phyloP scores from a whole-genome alignment of 257 asterid species.

The Nicotiana undulata region DNA sequence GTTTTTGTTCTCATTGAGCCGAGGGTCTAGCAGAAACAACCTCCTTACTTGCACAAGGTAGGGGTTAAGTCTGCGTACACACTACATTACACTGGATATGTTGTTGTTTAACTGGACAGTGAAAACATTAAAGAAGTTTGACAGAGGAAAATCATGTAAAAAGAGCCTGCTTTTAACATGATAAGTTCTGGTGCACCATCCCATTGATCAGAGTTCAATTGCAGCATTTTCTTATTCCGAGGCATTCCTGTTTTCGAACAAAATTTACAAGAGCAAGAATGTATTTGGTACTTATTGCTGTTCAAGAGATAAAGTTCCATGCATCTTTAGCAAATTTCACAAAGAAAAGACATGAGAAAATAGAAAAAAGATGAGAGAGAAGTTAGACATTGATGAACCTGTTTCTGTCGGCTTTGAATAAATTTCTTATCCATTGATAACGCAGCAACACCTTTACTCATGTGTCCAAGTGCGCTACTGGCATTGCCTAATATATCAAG shows the following conservation, averaged over 20 bases:
- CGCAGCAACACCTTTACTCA: conserved; percentile 99
- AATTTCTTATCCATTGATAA: conserved; percentile 98
- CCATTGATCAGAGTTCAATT: background rate
- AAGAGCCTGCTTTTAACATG: background rate
- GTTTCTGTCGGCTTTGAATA: conserved; percentile 95
- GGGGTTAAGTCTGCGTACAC: too few relatives aligned
- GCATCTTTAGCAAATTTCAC: background rate
- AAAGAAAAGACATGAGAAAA: background rate
- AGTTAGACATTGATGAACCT: conserved; percentile 36
- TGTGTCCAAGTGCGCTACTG: conserved; percentile 99
- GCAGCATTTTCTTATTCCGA: background rate
- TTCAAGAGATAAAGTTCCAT: background rate
- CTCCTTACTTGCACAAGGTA: too few relatives aligned
- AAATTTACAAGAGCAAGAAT: background rate
- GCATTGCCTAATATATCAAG: conserved; percentile 98
- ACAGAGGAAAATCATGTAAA: background rate
- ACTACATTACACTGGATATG: too few relatives aligned
- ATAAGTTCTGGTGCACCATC: background rate
- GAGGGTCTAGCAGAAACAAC: too few relatives aligned
- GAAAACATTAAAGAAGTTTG: background rate
- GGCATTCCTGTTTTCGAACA: background rate
- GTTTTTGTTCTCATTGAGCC: too few relatives aligned
- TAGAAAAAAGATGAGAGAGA: background rate
- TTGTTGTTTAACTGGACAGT: background rate
- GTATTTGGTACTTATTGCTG: background rate